A percentile compares a stretch with the other conserved stretches of the same genome.
Evolutionary conservation across 2,329 filamentous ascomycete species (phyloP).

Genomic region (Arthrobotrys pseudoclavata): DNA sequence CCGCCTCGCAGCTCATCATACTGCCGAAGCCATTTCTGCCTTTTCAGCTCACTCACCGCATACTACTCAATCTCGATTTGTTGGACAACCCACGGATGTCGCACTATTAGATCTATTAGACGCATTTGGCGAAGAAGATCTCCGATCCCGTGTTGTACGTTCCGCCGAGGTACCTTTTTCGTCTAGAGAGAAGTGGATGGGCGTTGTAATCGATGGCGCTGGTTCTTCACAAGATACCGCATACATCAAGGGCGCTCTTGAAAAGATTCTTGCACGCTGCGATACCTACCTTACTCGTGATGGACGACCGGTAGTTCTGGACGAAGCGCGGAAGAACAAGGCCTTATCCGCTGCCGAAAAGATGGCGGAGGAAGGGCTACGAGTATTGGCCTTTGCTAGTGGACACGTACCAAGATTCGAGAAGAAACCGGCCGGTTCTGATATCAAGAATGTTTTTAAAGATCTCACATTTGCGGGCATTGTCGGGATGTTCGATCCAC

Average conservation of each 20-base stretch:
- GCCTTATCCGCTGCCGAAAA: conserved; percentile 83
- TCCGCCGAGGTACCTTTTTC: conserved; percentile 93
- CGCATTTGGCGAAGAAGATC: conserved; percentile 84
- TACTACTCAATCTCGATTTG: conserved; percentile 84
- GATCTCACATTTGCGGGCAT: conserved; percentile 90
- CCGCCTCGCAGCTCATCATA: conserved; percentile 80
- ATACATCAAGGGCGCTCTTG: conserved; percentile 95
- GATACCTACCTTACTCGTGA: conserved; percentile 91
- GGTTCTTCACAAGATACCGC: conserved; percentile 80
- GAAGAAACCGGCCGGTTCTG: conserved; percentile 66
- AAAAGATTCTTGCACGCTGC: conserved; percentile 86
- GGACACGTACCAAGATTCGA: conserved; percentile 72
- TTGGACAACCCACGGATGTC: conserved; percentile 96
- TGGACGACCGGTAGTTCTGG: conserved; percentile 86
- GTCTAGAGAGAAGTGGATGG: conserved; percentile 99
- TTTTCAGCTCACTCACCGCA: conserved; percentile 78
- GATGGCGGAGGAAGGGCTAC: conserved; percentile 89
- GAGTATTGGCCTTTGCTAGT: conserved; percentile 93
- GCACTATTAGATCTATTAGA: conserved; percentile 96
- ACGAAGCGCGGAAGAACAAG: conserved; percentile 79
- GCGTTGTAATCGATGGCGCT: conserved; percentile 75
- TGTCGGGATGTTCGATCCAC: conserved; percentile 97
- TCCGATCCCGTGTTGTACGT: conserved; percentile 87
- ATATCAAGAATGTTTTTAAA: conserved; percentile 80
- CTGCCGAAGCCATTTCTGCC: conserved; percentile 77